Evolutionary conservation across 2,329 filamentous ascomycete species (phyloP).

Genomic region (Calycina marina): DNA sequence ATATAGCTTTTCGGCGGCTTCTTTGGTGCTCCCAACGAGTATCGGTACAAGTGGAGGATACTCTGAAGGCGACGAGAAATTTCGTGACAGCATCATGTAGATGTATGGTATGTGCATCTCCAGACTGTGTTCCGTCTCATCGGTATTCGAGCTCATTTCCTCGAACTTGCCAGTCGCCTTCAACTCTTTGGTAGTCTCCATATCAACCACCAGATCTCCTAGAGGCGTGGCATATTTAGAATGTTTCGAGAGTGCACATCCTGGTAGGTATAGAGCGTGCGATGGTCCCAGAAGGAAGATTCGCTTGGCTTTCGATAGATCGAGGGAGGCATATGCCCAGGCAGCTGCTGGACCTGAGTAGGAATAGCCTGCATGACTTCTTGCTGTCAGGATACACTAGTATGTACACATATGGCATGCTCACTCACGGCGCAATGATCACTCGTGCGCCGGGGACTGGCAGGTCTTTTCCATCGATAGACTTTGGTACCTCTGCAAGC

Average conservation of each 20-base stretch:
- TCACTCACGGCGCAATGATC: conserved; percentile 80
- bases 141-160: conserved; percentile 48
- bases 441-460: conserved; percentile 64
- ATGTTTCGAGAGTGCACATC: conserved; percentile 63
- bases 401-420: conserved; percentile 1
- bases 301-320: conserved; percentile 68
- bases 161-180: conserved; percentile 39
- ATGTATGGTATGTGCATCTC: conserved; percentile 97
- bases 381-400: conserved; percentile 4
- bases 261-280: conserved; percentile 69
- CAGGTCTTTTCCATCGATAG: conserved; percentile 42
- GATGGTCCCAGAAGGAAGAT: conserved; percentile 90
- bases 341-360: conserved; percentile 88
- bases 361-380: conserved; percentile 80
- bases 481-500: conserved; percentile 55
- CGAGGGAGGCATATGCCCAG: conserved; percentile 84
- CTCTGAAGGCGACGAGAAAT: conserved; percentile 32
- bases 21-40: conserved; percentile 63
- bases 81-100: conserved; percentile 54
- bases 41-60: conserved; percentile 74
- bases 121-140: conserved; percentile 79
- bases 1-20: conserved; percentile 48
- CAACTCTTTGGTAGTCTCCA: conserved; percentile 35
- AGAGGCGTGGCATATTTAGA: conserved; percentile 59
- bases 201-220: conserved; percentile 54